Evolutionary conservation across 805 yeast genomes (phyloP), one percentile per base, ranked within the genome.

Genomic region (Starmerella stellata): DNA sequence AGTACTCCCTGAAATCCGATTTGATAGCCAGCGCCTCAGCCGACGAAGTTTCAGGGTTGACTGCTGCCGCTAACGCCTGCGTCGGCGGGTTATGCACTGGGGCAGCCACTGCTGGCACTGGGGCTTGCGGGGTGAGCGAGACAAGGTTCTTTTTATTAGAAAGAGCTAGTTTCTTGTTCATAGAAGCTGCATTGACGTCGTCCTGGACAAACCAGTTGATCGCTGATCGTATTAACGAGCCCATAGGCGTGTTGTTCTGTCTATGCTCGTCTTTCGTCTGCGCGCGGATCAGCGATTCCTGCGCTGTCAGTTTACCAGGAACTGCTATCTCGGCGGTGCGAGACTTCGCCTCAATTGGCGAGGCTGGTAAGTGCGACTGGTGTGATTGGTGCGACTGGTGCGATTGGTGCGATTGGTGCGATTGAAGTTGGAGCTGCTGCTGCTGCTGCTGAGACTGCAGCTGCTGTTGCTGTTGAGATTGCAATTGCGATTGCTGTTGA

Each of bases 1-100:
- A 50, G 62, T 65, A 60, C 31, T 62, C 62, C 39, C 60, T 53
- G 48, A 64, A 60, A 9, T 52, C 52, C 25, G 60, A 51, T 27
- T 52, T 37, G 30, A 62, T 43, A 9, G 25, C 5, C 8, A 19
- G 15, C 8, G 8, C 18, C 13, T 23, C 18, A 8, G 17, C 7
- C 19, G 32, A 13, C 19, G 15, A 15, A 5, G 32, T 9, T 7
- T 32, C 25, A 5, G 15, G 13, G 15, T n/a, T 20, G 11, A 14
- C 16, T 32, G 25, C 7, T 9, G 11, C 20, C 8, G n/a, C 19
- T 8, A 24, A 13, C 5, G 29, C 19, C 30, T 23, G 30, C 16
- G 19, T 17, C 5, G 30, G 30, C 21, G 37, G 19, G 15, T 8
- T 32, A 7, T 7, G 25, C 15, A 11, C 7, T 32, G 25, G 25